Evolutionary conservation across 2,329 filamentous ascomycete genomes (phyloP).

Genomic region (Dactylellina haptotyla): DNA sequence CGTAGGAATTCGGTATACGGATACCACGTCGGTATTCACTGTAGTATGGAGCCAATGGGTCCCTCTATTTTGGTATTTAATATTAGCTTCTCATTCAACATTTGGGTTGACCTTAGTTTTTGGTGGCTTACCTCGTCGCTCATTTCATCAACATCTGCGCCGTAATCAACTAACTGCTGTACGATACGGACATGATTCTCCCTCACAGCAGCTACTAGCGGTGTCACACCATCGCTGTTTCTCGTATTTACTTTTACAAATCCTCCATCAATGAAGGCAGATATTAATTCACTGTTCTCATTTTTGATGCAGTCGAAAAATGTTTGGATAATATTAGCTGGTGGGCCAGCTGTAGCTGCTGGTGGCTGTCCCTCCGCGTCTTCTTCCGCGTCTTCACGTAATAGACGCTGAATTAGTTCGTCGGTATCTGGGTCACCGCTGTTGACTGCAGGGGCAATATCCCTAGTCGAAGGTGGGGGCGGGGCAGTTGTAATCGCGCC

Average conservation of each 20-base stretch:
- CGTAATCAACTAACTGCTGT: constrained; percentile 51
- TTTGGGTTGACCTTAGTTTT: too few species aligned
- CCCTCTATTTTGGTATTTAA: constrained; percentile 12
- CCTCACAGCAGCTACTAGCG: constrained; percentile 41
- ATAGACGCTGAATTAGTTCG: constrained; percentile 31
- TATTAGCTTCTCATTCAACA: not conserved
- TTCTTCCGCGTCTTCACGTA: constrained; percentile 48
- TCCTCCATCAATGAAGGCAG: constrained; percentile 42
- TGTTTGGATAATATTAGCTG: constrained; percentile 30
- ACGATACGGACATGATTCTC: constrained; percentile 45
- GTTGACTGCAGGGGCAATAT: constrained; percentile 7
- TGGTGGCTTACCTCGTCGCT: constrained; percentile 13
- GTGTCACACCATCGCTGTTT: constrained; percentile 26
- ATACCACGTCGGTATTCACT: constrained; percentile 18
- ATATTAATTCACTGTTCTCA: constrained; percentile 49
- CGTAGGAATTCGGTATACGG: constrained; percentile 9
- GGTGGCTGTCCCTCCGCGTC: not conserved
- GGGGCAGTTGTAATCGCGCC: not conserved
- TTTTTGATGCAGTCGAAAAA: constrained; percentile 46
- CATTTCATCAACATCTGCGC: constrained; percentile 46
- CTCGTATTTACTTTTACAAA: constrained; percentile 37
- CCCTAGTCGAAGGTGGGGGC: constrained; percentile 3
- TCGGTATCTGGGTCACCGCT: constrained; percentile 47
- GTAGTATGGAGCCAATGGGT: not conserved
- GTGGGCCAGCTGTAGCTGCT: not conserved